These are phyloP conservation scores for Blastocystis sp. DNA, from an alignment of 352 stramenopile species.

Conservation along the genomic window DNA sequence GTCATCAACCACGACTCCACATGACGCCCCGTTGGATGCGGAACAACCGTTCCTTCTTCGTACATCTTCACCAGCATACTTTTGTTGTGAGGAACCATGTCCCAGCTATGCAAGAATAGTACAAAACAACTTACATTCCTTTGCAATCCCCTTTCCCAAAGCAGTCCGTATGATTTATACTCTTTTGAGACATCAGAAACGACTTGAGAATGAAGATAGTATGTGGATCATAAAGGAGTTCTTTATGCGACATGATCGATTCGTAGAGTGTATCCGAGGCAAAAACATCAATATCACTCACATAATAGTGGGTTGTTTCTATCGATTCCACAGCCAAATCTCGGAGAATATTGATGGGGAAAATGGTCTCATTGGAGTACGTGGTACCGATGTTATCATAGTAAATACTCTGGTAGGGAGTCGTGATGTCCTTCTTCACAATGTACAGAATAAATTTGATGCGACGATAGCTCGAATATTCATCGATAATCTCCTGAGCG, in stretches of 20 bases:
- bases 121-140: neutral
- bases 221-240: neutral
- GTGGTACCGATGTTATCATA: neutral
- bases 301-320: neutral
- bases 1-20: neutral
- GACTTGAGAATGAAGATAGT: neutral
- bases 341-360: neutral
- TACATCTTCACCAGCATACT: neutral
- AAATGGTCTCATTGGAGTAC: neutral
- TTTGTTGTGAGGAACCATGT: neutral
- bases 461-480: neutral
- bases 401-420: neutral
- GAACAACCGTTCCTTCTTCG: neutral
- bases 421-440: neutral
- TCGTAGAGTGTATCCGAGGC: neutral
- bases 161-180: neutral
- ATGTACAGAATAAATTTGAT: neutral
- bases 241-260: neutral
- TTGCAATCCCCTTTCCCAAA: neutral
- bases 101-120: neutral
- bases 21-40: neutral
- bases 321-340: constrained; percentile 3
- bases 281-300: neutral
- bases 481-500: neutral
- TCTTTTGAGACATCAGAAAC: neutral